Evolutionary conservation across 768 basidiomycete genomes (phyloP).

Genomic region (Lactarius sp.): DNA sequence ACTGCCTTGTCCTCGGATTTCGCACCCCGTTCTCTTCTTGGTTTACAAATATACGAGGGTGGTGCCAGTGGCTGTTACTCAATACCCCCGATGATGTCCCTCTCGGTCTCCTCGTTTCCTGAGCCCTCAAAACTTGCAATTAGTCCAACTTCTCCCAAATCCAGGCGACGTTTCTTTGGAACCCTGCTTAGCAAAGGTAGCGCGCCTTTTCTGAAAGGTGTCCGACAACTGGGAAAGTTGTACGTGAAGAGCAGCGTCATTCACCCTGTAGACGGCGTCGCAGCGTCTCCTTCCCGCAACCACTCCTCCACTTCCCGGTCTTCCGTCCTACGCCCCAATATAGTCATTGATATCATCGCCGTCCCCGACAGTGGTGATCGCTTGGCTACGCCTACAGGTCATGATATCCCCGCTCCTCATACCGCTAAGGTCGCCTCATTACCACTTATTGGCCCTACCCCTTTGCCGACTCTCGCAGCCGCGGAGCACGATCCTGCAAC

Average conservation of each 20-base stretch:
- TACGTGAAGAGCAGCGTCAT: background rate
- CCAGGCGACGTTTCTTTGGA: constrained; percentile 8
- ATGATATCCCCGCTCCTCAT: background rate
- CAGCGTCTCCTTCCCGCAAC: background rate
- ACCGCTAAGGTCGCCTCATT: background rate
- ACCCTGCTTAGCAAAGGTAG: constrained; percentile 5
- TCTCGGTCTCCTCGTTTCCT: constrained; percentile 26
- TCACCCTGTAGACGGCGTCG: too few species aligned
- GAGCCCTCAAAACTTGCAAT: constrained; percentile 2
- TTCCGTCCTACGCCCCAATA: background rate
- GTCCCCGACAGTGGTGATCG: background rate
- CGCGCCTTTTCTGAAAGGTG: constrained; percentile 1
- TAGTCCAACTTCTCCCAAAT: background rate
- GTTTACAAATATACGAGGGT: background rate
- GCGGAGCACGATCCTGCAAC: background rate
- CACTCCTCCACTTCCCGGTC: background rate
- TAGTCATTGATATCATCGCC: background rate
- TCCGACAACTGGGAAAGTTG: background rate
- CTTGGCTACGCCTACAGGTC: background rate
- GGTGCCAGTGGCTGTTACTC: background rate
- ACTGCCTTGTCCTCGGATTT: background rate
- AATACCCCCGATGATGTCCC: constrained; percentile 11
- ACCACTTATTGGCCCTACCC: background rate
- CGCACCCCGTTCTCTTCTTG: background rate
- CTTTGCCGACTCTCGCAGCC: constrained; percentile 1